Conservation (phyloP, 2,329 filamentous ascomycete genomes). For the Sarocladium strictum region DNA sequence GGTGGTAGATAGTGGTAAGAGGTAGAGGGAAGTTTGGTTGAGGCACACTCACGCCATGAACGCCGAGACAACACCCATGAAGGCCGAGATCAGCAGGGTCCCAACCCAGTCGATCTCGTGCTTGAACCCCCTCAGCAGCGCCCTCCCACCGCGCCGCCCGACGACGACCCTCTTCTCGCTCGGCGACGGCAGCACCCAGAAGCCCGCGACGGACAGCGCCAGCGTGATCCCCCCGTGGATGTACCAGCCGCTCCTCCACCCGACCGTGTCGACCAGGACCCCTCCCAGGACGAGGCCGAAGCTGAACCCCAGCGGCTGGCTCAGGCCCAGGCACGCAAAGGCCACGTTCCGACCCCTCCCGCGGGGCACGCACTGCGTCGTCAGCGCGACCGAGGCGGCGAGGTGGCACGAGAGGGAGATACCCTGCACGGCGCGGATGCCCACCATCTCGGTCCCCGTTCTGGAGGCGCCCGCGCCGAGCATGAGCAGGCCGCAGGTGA, state of each 20-base stretch:
- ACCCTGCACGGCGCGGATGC: conserved; percentile 22
- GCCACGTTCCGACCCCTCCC: conserved; percentile 23
- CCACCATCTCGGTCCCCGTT: conserved; percentile 18
- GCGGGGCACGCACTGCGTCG: conserved; percentile 14
- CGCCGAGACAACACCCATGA: conserved; percentile 44
- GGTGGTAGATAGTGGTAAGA: no score
- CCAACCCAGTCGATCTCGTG: conserved; percentile 50
- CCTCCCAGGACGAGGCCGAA: conserved; percentile 38
- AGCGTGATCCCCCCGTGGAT: conserved; percentile 20
- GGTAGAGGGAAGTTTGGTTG: no score
- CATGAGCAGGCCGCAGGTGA: conserved; percentile 23
- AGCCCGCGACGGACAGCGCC: conserved; percentile 20
- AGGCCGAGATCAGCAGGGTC: conserved; percentile 37
- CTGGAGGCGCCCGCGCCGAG: conserved; percentile 25
- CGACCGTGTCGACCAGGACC: conserved; percentile 32
- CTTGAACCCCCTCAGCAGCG: conserved; percentile 16
- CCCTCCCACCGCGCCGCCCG: conserved; percentile 13
- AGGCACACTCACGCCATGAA: conserved; percentile 44
- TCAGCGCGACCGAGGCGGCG: conserved; percentile 18
- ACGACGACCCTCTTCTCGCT: neutral
- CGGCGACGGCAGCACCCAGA: conserved; percentile 19
- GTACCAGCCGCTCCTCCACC: conserved; percentile 37
- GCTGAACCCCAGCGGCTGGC: conserved; percentile 36
- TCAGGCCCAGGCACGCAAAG: conserved; percentile 29
- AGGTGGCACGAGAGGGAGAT: conserved; percentile 18